Evolutionary conservation across 2,329 filamentous ascomycete genomes (phyloP).

Genomic region (Colletotrichum musicola): DNA sequence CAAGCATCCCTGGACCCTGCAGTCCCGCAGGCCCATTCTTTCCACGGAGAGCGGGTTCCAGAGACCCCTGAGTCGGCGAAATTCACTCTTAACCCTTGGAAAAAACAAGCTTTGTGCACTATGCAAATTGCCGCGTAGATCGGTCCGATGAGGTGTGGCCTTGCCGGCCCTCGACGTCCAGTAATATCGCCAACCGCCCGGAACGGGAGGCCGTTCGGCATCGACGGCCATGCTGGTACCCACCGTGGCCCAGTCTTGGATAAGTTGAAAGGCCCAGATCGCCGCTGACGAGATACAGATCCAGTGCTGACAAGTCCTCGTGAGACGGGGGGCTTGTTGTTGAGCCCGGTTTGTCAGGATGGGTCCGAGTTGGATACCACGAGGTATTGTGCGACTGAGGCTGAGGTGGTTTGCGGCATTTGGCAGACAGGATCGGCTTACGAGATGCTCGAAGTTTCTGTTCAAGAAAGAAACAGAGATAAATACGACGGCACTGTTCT

Average conservation of each 20-base stretch:
- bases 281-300: not conserved
- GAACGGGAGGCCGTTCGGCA: constrained; percentile 1
- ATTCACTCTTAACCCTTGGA: not conserved
- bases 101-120: not conserved
- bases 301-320: not conserved
- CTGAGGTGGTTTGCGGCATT: not conserved
- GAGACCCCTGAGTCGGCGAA: not conserved
- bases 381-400: not conserved
- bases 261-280: not conserved
- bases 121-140: constrained; percentile 6
- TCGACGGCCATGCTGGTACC: constrained; percentile 1
- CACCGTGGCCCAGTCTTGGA: not conserved
- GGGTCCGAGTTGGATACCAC: not conserved
- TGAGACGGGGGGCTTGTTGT: too few species aligned
- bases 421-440: not conserved
- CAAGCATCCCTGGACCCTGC: not conserved
- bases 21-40: not conserved
- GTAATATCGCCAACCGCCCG: constrained; percentile 2
- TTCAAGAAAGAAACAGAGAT: not conserved
- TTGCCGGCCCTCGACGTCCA: not conserved
- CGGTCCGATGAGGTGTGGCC: constrained; percentile 6
- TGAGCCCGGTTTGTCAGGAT: not conserved
- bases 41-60: not conserved
- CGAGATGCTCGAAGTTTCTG: not conserved
- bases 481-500: not conserved